phyloP scores from a whole-genome alignment of 2,329 filamentous ascomycete genomes.

The Paramyrothecium sp. region DNA sequence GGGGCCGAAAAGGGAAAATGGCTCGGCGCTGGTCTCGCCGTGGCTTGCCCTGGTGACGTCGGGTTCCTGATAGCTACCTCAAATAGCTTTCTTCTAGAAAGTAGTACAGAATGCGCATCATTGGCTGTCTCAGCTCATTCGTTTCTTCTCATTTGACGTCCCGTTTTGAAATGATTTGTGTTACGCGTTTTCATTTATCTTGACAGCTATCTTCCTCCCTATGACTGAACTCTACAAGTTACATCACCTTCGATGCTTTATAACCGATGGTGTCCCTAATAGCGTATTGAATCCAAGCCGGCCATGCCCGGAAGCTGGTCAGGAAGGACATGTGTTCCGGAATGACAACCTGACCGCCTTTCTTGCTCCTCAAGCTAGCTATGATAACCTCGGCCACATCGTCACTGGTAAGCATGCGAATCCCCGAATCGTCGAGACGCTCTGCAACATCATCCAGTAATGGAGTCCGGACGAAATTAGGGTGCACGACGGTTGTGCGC shows the following conservation, averaged over 20 bases:
- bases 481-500: slow-evolving; percentile 62
- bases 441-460: slow-evolving; percentile 33
- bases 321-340: slow-evolving; percentile 23
- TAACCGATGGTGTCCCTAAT: slow-evolving; percentile 26
- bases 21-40: background rate
- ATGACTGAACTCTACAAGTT: background rate
- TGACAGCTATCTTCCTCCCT: no score
- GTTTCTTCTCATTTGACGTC: no score
- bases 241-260: background rate
- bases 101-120: no score
- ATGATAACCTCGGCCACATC: slow-evolving; percentile 41
- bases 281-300: slow-evolving; percentile 32
- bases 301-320: slow-evolving; percentile 38
- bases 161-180: no score
- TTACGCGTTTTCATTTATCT: no score
- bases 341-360: slow-evolving; percentile 46
- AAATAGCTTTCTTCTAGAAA: no score
- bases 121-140: no score
- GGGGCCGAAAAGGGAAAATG: slow-evolving; percentile 3
- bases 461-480: slow-evolving; percentile 49
- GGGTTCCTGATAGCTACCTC: no score
- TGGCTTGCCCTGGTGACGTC: background rate
- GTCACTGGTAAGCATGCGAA: slow-evolving; percentile 27
- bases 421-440: slow-evolving; percentile 22
- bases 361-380: slow-evolving; percentile 40